A percentile compares a stretch with the other conserved stretches of the same genome.
phyloP scores from a whole-genome alignment of 208 protist genomes.

The Histomonas meleagridis region DNA sequence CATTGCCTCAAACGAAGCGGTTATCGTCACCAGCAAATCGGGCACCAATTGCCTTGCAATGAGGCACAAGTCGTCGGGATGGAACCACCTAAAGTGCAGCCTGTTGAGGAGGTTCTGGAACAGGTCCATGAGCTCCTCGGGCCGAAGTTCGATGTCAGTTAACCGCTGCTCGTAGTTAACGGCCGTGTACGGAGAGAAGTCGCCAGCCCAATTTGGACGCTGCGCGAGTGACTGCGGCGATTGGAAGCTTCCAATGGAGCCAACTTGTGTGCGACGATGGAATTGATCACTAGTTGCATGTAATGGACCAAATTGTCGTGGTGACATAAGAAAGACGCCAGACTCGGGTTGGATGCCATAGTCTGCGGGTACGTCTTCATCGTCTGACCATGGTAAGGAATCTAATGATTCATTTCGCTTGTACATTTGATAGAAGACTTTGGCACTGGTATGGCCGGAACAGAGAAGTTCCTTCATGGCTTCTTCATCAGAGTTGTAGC shows the following conservation, averaged over 20 bases:
- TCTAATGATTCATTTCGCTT: neutral
- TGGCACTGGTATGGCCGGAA: neutral
- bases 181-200: no score
- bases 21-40: no score
- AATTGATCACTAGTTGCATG: constrained; percentile 1
- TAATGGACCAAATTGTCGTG: no score
- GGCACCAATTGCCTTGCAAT: no score
- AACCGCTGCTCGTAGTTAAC: no score
- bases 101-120: no score
- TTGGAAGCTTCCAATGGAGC: neutral
- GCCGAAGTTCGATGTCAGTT: no score
- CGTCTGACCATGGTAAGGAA: neutral
- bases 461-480: neutral
- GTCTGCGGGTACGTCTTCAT: neutral
- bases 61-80: no score
- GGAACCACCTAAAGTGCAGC: no score
- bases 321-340: neutral
- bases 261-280: neutral
- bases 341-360: neutral
- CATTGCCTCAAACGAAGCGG: no score
- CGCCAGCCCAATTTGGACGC: neutral
- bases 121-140: no score
- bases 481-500: neutral
- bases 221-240: neutral
- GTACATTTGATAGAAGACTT: neutral